A percentile compares a stretch with the other conserved stretches of the same genome.
These are phyloP conservation scores for Amanita thiersii DNA, from an alignment of 768 basidiomycete species.

Conservation along the genomic window DNA sequence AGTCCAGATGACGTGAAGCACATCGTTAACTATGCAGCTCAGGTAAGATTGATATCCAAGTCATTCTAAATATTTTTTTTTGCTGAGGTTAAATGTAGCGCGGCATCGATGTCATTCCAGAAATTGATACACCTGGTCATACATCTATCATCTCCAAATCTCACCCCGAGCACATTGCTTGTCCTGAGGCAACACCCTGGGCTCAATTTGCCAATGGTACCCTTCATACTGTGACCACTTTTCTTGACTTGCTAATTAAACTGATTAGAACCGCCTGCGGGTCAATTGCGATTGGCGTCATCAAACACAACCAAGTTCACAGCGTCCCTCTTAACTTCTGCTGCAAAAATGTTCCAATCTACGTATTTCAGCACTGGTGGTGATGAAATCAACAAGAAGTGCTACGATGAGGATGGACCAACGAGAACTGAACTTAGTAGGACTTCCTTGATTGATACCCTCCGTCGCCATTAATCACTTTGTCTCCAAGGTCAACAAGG, in stretches of 20 bases:
- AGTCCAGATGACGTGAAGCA: slow-evolving; percentile 44
- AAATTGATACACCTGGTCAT: slow-evolving; percentile 84
- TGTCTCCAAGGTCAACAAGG: slow-evolving; percentile 20
- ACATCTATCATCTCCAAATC: slow-evolving; percentile 58
- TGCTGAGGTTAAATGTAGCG: slow-evolving; percentile 26
- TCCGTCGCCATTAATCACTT: not conserved
- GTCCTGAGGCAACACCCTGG: slow-evolving; percentile 55
- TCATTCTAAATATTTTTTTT: slow-evolving; percentile 3
- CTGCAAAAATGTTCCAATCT: slow-evolving; percentile 43
- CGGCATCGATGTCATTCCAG: slow-evolving; percentile 68
- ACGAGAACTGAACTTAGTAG: slow-evolving; percentile 48
- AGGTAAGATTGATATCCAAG: slow-evolving; percentile 33
- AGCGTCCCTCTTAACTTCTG: slow-evolving; percentile 39
- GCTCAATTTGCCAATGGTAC: slow-evolving; percentile 45
- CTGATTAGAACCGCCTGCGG: slow-evolving; percentile 65
- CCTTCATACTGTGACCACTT: not conserved
- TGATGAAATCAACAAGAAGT: slow-evolving; percentile 67
- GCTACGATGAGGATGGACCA: slow-evolving; percentile 51
- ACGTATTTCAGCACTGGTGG: slow-evolving; percentile 73
- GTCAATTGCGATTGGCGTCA: slow-evolving; percentile 70
- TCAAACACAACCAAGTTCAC: slow-evolving; percentile 55
- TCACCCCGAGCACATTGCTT: slow-evolving; percentile 73
- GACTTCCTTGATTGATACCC: slow-evolving; percentile 10
- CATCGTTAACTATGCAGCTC: slow-evolving; percentile 61
- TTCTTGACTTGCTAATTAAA: not conserved